Evolutionary conservation across 2,329 filamentous ascomycete genomes (phyloP).

Genomic region (Phyllosticta ampelicida): DNA sequence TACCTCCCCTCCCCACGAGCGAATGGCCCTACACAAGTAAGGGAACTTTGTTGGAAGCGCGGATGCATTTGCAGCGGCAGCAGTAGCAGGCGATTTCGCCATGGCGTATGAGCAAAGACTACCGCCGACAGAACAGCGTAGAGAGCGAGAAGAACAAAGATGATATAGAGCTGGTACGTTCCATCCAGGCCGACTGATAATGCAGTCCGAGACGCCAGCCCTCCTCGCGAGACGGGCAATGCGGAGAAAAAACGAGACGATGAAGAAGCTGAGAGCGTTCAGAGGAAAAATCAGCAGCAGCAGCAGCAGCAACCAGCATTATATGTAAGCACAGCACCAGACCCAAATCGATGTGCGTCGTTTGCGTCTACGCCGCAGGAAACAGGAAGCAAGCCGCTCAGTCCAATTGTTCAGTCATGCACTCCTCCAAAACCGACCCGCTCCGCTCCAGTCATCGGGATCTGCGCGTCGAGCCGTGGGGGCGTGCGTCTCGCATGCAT

Average conservation of each 20-base stretch:
- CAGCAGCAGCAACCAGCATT: neutral
- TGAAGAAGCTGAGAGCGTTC: neutral
- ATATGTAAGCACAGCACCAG: neutral
- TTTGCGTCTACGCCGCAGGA: neutral
- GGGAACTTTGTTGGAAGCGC: conserved; percentile 67
- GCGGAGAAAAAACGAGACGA: neutral
- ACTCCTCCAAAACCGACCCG: neutral
- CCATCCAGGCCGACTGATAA: neutral
- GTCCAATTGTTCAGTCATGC: neutral
- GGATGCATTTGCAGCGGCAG: conserved; percentile 22
- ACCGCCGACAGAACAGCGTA: no score
- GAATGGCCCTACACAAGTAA: conserved; percentile 83
- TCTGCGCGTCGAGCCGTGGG: neutral
- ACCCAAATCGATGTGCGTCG: neutral
- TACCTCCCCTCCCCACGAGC: conserved; percentile 82
- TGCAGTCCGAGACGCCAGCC: no score
- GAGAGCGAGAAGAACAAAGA: neutral
- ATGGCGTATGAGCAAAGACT: conserved; percentile 20
- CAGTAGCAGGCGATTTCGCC: conserved; percentile 22
- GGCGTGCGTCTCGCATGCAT: neutral
- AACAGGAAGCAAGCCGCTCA: neutral
- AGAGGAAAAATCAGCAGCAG: neutral
- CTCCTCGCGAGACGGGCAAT: neutral
- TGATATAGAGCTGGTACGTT: neutral
- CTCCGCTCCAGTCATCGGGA: neutral